Evolutionary conservation across 306 rosid species (phyloP), one percentile per base, ranked within the genome.

Genomic region (Trifolium fragiferum): DNA sequence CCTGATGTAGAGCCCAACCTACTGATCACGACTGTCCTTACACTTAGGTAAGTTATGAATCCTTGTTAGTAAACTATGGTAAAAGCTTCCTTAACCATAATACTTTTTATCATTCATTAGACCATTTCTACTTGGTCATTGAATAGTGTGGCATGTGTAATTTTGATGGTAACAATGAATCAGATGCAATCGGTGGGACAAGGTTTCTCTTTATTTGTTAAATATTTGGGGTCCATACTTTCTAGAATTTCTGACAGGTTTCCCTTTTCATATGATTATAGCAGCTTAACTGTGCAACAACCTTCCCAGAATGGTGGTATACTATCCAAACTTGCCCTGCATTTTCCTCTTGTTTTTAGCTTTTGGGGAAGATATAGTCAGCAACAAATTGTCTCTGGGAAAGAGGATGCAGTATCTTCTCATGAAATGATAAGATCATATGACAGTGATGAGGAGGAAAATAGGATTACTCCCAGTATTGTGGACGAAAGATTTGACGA

Each of bases 1-100:
- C 91, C 89, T 20, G 81, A 83, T 77, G 72, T 94, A 46, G 91
- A 90, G 89, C 91, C 97, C 73, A 87, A 90, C 86, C 81, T 86
- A 68, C 41, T 90, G 30, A 83, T 90, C 77, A 94, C 97, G 12
- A 90, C 92, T 14, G 90, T 94, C 75, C 87, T 94, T 72, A 46
- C 81, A 43, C 82, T 88, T 49, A 91, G 97, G 98, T 94, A 81
- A 80, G 53, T 67, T 81, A 18, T 37, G 55, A 74, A 70, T 75
- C 19, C 70, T 70, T 55, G 63, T 68, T 53, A 74, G 43, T 55
- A 53, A 50, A 66, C 69, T 53, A 66, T 65, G 13, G 33, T 63
- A 30, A 20, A 35, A 66, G 40, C 53, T 66, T 27, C 35, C 70
- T 66, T 35, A 37, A 60, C 7, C 47, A 66, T 37, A 15, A 21